Conservation (phyloP, 805 yeast species). For the Monosporozyma yasuniensis region DNA sequence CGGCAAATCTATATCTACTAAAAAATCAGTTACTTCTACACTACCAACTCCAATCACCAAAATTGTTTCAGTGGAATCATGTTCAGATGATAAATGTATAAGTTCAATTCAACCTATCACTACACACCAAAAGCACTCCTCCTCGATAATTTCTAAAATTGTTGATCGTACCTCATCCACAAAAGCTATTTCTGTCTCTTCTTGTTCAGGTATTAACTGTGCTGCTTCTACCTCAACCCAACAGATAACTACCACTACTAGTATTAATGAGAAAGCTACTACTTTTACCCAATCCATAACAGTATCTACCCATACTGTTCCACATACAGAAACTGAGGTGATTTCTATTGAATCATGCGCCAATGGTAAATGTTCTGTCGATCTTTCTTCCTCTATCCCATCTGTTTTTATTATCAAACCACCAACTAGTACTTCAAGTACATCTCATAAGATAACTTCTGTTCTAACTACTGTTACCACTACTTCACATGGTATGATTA, state of each 20-base stretch:
- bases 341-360: constrained; percentile 7
- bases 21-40: background rate
- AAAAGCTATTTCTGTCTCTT: no score
- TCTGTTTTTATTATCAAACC: background rate
- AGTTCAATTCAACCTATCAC: background rate
- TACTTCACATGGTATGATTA: constrained; percentile 19
- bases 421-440: background rate
- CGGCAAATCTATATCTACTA: background rate
- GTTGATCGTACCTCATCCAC: no score
- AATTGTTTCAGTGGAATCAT: constrained; percentile 3
- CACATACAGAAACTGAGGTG: background rate
- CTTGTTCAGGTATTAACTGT: no score
- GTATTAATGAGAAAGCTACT: no score
- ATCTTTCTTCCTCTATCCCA: background rate
- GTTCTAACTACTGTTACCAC: constrained; percentile 12
- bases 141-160: no score
- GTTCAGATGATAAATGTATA: constrained; percentile 2
- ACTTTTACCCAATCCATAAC: no score
- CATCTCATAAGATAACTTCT: constrained; percentile 5
- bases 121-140: no score
- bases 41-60: background rate
- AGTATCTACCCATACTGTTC: background rate
- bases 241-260: no score
- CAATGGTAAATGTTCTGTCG: constrained; percentile 2
- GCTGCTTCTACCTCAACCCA: no score